Base-by-base conservation (phyloP, 2,329 filamentous ascomycete species). In the Aspergillus luchuensis region DNA sequence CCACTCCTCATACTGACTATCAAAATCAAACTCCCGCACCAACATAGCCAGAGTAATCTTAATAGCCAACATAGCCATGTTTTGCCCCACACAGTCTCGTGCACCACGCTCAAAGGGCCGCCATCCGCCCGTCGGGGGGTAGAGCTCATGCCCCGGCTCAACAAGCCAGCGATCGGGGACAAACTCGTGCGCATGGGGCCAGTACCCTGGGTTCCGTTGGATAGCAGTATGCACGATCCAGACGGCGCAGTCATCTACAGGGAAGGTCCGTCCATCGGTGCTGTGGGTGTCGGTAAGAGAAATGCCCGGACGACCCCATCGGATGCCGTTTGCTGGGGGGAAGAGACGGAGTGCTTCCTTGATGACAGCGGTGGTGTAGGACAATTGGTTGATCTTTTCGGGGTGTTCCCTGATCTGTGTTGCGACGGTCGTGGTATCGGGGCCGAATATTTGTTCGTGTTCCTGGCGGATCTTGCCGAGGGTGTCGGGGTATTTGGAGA, bases 291-390 rank as follows among this genome's bases (percentile, higher is more conserved):
- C 39, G 3, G 54, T 15, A 6, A 69, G 48, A 0, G 57, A 57
- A 41, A 62, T 53, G 4, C 48, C 55, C 2, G 60, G 64, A 23
- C 50, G 55, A 4, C 64, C 67, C 1, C 36, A 41, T 10, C 69
- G 65, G 36, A 67, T 51, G 4, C 60, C 65, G 7, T 57, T 49
- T 0, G 56, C 60, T 8, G 84, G 79, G 0, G 83, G 81, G 64
- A 78, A 84, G n/a, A 87, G 67, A 4, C 84, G 79, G 1, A 87
- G 75, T 0, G 79, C 77, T 69, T 87, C 85, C 59, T 84, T 84
- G 59, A 85, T 79, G 2, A 85, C 79, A n/a, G 83, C 84, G 2
- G 74, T 73, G 1, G 84, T 85, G 69, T 84, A 85, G 0, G 79
- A 74, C 15, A 87, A 75, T 21, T 79, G 75, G 67, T 82, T 85